Evolutionary conservation across 2,329 filamentous ascomycete genomes (phyloP), one percentile per base, ranked within the genome.

Genomic region (Arthroderma sp.): DNA sequence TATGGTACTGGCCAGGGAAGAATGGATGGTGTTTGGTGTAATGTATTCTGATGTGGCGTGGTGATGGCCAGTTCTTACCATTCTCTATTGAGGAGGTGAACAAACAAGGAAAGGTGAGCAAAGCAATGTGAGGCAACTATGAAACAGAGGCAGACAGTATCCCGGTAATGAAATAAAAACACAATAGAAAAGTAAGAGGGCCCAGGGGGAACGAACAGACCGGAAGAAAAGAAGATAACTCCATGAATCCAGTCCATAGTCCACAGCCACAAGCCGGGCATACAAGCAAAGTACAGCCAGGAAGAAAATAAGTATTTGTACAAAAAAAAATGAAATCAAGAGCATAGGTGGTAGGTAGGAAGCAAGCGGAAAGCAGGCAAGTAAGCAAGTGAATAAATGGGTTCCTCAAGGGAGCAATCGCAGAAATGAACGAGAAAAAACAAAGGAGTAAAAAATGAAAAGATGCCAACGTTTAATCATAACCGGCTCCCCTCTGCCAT

Each of bases 401-500:
- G 54, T 61, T 35, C 59, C 35, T 37, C 35, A 37, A 37, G 35
- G 9, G 17, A 43, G 19, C 41, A 47, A 11, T 25, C 19, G 41
- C 41, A 23, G 58, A 55, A 62, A 38, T n/a, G 11, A 23, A 38
- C 13, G 38, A 13, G 4, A 49, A n/a, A 41, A 38, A 17, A 39
- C 9, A 31, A 54, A 2, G n/a, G 49, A 47, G n/a, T 2, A n/a
- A 31, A 58, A 19, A 35, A 28, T 8, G 11, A 47, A 4, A 47
- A 47, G 23, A 47, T 38, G 35, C 11, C 11, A 38, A 25, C 41
- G 41, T 52, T 54, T 44, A 55, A 6, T 84, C 81, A 64, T 84
- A 85, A 47, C 82, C 82, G 33, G 82, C 82, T 44, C 82, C 82
- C 67, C 82, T 72, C 70, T 85, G 81, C 82, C 82, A 85, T 56